Evolutionary conservation across 306 rosid genomes (phyloP), one percentile per base, ranked within the genome.

Genomic region (Astragalus glycyphyllos): DNA sequence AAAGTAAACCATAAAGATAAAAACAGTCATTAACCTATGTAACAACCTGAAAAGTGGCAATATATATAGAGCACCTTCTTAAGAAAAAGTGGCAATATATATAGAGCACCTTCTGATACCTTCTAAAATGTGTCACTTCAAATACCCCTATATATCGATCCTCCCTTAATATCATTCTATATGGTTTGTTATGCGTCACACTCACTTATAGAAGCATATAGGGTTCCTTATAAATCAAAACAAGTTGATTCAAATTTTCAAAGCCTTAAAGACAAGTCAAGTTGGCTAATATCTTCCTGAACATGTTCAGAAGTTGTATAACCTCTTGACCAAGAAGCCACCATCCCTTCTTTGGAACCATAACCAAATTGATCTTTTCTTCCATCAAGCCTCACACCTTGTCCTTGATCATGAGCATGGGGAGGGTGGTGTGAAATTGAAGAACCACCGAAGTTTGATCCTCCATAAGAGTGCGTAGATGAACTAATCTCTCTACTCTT

Each of bases 191-290:
- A 61, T 42, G 64, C 20, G 47, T 29, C 8, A 4, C 13, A 42
- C 13, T 48, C 58, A 72, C 42, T 44, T 32, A 72, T 20, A 51
- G 61, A 79, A 32, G 53, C 17, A 53, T 26, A 46, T 8, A 68
- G 29, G 16, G 29, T 34, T 1, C 38, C n/a, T 53, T 53, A 11
- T 20, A 20, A 23, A 71, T 35, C 17, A 53, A 41, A 66, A 11
- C 2, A 20, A 20, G 23, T 45, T 34, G 8, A 7, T 54, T 11
- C 1, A 3, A 78, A 74, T 53, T 41, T 20, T 89, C 79, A 92
- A 34, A 92, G 91, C 88, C 91, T 88, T 29, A 90, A 79, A 2
- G 98, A 92, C 85, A 92, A 78, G 71, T 92, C 98, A 65, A 92
- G 92, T 42, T 88, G 90, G 64, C 75, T 69, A 68, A 82, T 85